A percentile compares a stretch with the other conserved stretches of the same genome.
phyloP scores from a whole-genome alignment of 2,329 filamentous ascomycete species.

The Emmonsiellopsis sp. region DNA sequence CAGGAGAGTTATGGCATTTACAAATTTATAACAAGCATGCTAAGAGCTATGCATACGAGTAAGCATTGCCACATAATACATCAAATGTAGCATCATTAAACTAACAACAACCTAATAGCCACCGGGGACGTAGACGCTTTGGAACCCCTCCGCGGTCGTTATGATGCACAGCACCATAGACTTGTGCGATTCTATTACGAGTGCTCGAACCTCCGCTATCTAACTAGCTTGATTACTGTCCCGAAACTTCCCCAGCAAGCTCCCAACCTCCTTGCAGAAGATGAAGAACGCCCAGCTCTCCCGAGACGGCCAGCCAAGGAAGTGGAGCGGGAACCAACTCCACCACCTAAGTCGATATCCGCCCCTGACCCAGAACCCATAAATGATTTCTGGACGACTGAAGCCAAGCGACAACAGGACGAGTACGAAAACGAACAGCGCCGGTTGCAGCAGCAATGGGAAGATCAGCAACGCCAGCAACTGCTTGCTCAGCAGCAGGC shows the following conservation, averaged over 20 bases:
- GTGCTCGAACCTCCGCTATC: slow-evolving; percentile 92
- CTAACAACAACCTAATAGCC: slow-evolving; percentile 37
- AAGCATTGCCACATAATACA: slow-evolving; percentile 26
- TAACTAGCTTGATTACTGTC: slow-evolving; percentile 92
- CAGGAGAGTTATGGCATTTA: slow-evolving; percentile 99
- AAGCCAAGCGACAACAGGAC: slow-evolving; percentile 81
- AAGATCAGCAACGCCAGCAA: slow-evolving; percentile 70
- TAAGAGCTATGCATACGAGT: slow-evolving; percentile 95
- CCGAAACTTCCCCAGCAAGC: slow-evolving; percentile 92
- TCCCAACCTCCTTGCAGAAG: slow-evolving; percentile 77
- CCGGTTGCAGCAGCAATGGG: slow-evolving; percentile 77
- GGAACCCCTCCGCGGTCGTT: slow-evolving; percentile 75
- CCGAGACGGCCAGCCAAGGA: slow-evolving; percentile 65
- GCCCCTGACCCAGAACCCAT: slow-evolving; percentile 83
- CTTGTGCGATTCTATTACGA: slow-evolving; percentile 98
- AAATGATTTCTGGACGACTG: slow-evolving; percentile 94
- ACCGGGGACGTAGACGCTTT: slow-evolving; percentile 91
- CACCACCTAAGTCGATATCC: slow-evolving; percentile 50
- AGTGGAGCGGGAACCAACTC: slow-evolving; percentile 61
- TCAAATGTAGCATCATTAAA: slow-evolving; percentile 14
- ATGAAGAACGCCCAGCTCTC: slow-evolving; percentile 72
- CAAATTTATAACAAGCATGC: slow-evolving; percentile 99
- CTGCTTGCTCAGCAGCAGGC: slow-evolving; percentile 75
- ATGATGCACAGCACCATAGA: slow-evolving; percentile 93
- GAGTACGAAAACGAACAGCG: slow-evolving; percentile 93